Evolutionary conservation across 2,329 filamentous ascomycete genomes (phyloP).

Genomic region (Dissoconium aciculare): DNA sequence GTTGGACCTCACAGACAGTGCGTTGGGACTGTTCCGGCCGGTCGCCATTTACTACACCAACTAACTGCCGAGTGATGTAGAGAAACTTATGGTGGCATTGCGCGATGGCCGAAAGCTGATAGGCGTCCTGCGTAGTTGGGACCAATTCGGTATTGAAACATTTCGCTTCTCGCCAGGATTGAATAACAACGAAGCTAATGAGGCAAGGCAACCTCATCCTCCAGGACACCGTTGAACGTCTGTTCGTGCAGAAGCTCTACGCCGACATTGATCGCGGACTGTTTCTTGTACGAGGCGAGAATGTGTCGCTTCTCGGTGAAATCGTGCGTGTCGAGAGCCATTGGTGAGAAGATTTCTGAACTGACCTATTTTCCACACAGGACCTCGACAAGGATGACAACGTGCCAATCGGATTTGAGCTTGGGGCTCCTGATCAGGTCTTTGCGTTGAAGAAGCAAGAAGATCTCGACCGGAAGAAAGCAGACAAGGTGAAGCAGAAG

Average conservation of each 20-base stretch:
- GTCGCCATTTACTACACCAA: no score
- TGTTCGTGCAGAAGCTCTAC: slow-evolving; percentile 62
- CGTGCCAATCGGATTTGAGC: slow-evolving; percentile 52
- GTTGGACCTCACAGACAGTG: slow-evolving; percentile 93
- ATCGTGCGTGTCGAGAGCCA: slow-evolving; percentile 40
- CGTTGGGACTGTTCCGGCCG: no score
- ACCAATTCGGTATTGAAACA: slow-evolving; percentile 87
- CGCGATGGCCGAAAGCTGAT: slow-evolving; percentile 90
- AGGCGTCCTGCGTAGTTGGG: slow-evolving; percentile 86
- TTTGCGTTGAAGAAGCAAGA: slow-evolving; percentile 58
- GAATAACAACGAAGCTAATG: not conserved
- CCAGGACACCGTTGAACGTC: slow-evolving; percentile 78
- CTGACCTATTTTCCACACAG: slow-evolving; percentile 21
- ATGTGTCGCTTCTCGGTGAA: slow-evolving; percentile 88
- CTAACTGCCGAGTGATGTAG: slow-evolving; percentile 39
- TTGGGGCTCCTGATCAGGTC: slow-evolving; percentile 54
- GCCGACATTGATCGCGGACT: slow-evolving; percentile 75
- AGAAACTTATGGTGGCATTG: slow-evolving; percentile 84
- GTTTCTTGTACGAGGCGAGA: slow-evolving; percentile 88
- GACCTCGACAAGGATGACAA: slow-evolving; percentile 94
- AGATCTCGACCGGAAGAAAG: slow-evolving; percentile 51
- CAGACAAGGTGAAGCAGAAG: slow-evolving; percentile 56
- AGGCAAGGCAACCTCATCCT: slow-evolving; percentile 79
- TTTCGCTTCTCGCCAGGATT: not conserved
- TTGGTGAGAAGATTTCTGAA: not conserved